Evolutionary conservation across 1,284 basidiomycete genomes (phyloP).

Genomic region (Cryptococcus hybrid): DNA sequence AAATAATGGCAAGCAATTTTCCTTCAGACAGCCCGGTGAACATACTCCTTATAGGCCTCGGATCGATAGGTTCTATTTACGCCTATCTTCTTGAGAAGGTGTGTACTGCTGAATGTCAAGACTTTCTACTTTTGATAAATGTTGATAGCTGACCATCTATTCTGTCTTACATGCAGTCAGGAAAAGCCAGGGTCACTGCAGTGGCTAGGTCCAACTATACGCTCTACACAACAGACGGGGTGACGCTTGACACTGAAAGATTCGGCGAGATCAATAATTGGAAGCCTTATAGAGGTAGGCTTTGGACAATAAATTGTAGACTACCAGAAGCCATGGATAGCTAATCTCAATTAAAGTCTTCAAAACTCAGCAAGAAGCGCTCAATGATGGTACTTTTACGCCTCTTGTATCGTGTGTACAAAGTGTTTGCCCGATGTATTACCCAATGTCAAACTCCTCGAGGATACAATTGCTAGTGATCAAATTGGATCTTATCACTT

Average conservation of each 20-base stretch:
- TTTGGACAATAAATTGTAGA: background rate
- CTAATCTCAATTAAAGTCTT: conserved; percentile 53
- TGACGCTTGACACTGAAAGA: conserved; percentile 60
- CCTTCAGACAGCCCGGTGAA: conserved; percentile 22
- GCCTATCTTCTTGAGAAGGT: conserved; percentile 61
- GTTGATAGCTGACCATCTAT: background rate
- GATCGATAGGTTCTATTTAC: conserved; percentile 57
- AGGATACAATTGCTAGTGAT: conserved; percentile 58
- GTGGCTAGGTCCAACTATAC: conserved; percentile 72
- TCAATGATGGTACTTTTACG: conserved; percentile 57
- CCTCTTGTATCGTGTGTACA: conserved; percentile 66
- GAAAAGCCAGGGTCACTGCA: conserved; percentile 65
- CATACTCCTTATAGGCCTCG: conserved; percentile 54
- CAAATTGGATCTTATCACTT: conserved; percentile 63
- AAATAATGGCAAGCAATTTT: too few species aligned
- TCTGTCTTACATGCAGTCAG: conserved; percentile 45
- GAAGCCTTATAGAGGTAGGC: conserved; percentile 61
- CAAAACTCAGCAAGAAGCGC: conserved; percentile 59
- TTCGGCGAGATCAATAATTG: conserved; percentile 61
- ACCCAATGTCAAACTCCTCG: conserved; percentile 60
- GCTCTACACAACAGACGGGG: conserved; percentile 54
- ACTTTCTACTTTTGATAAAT: background rate
- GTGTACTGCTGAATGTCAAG: conserved; percentile 1
- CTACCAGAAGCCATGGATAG: background rate
- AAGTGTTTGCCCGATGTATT: conserved; percentile 70